Evolutionary conservation across 352 stramenopile genomes (phyloP), one percentile per base, ranked within the genome.

Genomic region (Phytophthora litchii): DNA sequence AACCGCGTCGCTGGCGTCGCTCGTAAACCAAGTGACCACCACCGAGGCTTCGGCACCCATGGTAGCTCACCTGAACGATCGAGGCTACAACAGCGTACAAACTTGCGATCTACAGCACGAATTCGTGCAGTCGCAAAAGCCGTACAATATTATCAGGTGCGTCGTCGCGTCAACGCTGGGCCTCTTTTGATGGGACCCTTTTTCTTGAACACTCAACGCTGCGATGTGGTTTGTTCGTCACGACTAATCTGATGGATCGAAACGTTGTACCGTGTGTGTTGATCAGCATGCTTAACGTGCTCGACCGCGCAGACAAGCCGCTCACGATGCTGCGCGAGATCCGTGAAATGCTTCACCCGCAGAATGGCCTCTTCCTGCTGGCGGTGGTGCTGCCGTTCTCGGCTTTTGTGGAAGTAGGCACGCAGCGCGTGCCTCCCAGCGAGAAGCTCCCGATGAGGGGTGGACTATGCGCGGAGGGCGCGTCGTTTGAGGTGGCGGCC

Each of bases 141-240:
- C 81, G 4, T 94, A 87, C 73, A 82, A 86, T 29, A 78, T 94
- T 52, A 94, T 94, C 72, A 93, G 84, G 84, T 93, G 45, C 40
- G 57, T 60, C 13, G 21, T 55, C 32, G 53, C 50, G 46, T 27
- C 12, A 44, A 55, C 40, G 40, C 19, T 19, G 21, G 37, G 29
- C 10, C 10, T 7, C 36, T 27, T 38, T 68, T 43, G 45, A 45
- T 21, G 41, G 14, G 51, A 37, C 49, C 50, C 36, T 56, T 74
- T 65, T 74, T 70, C 23, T 63, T 59, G 43, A 53, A 42, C 23
- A 9, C 25, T 31, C 61, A 61, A 75, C 45, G 35, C 20, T 67
- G 51, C 50, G 35, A 65, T 71, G 52, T 64, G 46, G 57, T 65
- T 53, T 62, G 41, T 46, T 71, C 35, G 59, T 70, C 46, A 61